Conservation (phyloP, 306 rosid genomes). For the Prunus persica region DNA sequence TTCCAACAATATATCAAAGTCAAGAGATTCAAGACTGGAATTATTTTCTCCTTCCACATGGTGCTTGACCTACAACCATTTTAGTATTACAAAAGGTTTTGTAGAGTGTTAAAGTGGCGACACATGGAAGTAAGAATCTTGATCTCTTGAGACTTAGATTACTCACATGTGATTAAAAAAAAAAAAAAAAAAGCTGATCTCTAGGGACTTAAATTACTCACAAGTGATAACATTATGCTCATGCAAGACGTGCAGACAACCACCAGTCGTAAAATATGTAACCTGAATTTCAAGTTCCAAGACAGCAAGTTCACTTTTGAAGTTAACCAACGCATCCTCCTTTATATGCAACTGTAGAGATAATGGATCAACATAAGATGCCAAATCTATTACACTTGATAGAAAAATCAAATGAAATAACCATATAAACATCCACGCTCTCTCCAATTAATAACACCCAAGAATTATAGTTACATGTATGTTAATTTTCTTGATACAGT, state of each 20-base stretch:
- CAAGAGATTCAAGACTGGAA: not conserved
- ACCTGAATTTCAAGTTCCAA: slow-evolving; percentile 92
- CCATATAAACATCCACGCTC: not conserved
- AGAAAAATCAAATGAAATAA: not conserved
- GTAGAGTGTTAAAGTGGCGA: not conserved
- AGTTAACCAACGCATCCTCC: slow-evolving; percentile 78
- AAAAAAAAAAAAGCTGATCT: not conserved
- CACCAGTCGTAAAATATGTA: slow-evolving; percentile 10
- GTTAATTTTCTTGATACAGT: not conserved
- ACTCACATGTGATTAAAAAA: not conserved
- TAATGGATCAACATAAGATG: slow-evolving; percentile 18
- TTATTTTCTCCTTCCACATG: not conserved
- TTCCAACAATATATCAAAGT: not conserved
- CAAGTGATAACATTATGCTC: not conserved
- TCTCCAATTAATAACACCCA: not conserved
- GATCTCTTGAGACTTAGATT: not conserved
- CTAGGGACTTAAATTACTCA: not conserved
- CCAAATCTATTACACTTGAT: not conserved
- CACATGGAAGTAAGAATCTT: not conserved
- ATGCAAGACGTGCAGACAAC: slow-evolving; percentile 5
- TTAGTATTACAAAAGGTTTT: not conserved
- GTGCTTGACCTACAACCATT: not conserved
- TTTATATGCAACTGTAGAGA: slow-evolving; percentile 56
- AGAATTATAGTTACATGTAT: not conserved
- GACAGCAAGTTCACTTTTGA: slow-evolving; percentile 74